A percentile compares a stretch with the other conserved stretches of the same genome.
phyloP scores from a whole-genome alignment of 2,329 filamentous ascomycete genomes.

The Capronia coronata region DNA sequence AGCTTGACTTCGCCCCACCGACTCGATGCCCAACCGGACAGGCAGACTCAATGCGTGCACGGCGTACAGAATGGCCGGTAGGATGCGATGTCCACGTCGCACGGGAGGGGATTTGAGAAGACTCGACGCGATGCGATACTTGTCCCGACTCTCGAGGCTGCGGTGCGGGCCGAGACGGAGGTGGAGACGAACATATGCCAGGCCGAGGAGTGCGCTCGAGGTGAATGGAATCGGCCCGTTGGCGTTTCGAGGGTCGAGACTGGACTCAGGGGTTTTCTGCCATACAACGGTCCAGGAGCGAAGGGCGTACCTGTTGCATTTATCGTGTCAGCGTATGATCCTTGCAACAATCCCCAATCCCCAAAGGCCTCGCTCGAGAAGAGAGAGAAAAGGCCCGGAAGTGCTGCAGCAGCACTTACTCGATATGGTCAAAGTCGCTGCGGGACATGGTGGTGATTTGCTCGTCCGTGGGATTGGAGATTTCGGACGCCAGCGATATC shows the following conservation, averaged over 20 bases:
- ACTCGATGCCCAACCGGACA: conserved; percentile 35
- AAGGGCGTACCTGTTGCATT: conserved; percentile 32
- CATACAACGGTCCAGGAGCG: conserved; percentile 37
- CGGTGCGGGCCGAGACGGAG: conserved; percentile 53
- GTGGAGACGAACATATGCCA: conserved; percentile 46
- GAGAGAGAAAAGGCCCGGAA: background rate
- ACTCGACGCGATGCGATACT: conserved; percentile 49
- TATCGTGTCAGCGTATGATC: background rate
- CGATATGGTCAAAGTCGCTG: conserved; percentile 1
- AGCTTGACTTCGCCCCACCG: conserved; percentile 35
- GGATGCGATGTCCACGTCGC: conserved; percentile 44
- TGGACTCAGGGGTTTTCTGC: conserved; percentile 37
- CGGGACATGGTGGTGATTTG: conserved; percentile 3
- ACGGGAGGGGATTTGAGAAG: conserved; percentile 52
- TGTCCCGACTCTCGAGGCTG: conserved; percentile 59
- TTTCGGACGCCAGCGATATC: conserved; percentile 1
- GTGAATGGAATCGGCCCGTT: conserved; percentile 60
- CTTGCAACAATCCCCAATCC: too few species aligned
- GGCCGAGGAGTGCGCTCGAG: conserved; percentile 55
- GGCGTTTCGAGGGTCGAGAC: conserved; percentile 26
- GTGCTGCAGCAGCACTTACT: background rate
- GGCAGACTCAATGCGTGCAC: conserved; percentile 57
- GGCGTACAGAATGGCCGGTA: background rate
- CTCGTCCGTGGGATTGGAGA: background rate
- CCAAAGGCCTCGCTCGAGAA: background rate